Conservation (phyloP, 2,329 filamentous ascomycete species). For the Hypomyces rosellus region DNA sequence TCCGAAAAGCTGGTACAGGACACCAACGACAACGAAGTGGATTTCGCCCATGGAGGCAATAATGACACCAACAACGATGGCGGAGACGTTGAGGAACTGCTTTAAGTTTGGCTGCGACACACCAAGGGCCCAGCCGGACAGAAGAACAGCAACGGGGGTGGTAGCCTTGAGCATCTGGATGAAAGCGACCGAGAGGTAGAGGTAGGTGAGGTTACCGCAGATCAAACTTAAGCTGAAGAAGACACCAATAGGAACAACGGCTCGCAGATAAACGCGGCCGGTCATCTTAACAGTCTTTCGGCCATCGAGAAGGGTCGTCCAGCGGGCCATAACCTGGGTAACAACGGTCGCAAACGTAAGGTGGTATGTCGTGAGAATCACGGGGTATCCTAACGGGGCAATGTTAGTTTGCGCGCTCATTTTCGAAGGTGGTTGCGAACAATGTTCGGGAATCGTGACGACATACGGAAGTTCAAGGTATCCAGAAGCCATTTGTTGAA, state of each 20-base stretch:
- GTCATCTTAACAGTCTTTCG: slow-evolving; percentile 98
- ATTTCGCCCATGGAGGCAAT: slow-evolving; percentile 96
- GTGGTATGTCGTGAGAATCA: slow-evolving; percentile 94
- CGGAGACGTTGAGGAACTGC: slow-evolving; percentile 85
- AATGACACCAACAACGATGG: slow-evolving; percentile 90
- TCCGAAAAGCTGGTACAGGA: slow-evolving; percentile 72
- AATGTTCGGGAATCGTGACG: neutral
- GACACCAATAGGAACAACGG: slow-evolving; percentile 88
- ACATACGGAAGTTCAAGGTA: slow-evolving; percentile 65
- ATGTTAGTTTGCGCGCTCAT: slow-evolving; percentile 13
- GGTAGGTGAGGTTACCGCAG: slow-evolving; percentile 91
- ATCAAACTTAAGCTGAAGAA: slow-evolving; percentile 97
- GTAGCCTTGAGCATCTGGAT: slow-evolving; percentile 99
- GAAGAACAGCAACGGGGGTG: slow-evolving; percentile 85
- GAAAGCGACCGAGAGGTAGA: slow-evolving; percentile 92
- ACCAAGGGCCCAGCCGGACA: slow-evolving; percentile 83
- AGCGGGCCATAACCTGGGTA: slow-evolving; percentile 88
- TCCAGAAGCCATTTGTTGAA: slow-evolving; percentile 99
- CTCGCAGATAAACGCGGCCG: slow-evolving; percentile 82
- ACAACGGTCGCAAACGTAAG: slow-evolving; percentile 86
- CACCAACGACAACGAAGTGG: slow-evolving; percentile 76
- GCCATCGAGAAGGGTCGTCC: slow-evolving; percentile 83
- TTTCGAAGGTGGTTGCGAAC: neutral
- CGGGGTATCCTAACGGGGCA: slow-evolving; percentile 54
- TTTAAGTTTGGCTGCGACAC: slow-evolving; percentile 77